Percentiles rank a stretch among this genome's conserved stretches.
Evolutionary conservation across 768 basidiomycete species (phyloP).

Genomic region (Lactarius evosmus): DNA sequence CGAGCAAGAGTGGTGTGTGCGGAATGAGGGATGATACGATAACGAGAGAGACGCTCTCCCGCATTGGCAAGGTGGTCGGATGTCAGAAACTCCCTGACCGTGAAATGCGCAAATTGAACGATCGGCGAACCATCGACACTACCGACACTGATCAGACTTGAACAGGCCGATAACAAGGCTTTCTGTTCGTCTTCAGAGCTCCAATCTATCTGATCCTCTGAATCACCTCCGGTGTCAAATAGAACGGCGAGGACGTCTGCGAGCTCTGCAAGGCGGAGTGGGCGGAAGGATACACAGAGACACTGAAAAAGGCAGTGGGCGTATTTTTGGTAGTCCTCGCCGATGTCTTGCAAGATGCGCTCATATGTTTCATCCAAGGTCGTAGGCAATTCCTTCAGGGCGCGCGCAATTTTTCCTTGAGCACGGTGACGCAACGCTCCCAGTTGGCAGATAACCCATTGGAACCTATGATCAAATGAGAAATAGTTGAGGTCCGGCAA

Average conservation of each 20-base stretch:
- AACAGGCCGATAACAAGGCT: background rate
- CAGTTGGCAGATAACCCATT: conserved; percentile 13
- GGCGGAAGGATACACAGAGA: background rate
- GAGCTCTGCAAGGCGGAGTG: conserved; percentile 16
- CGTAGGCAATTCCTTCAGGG: background rate
- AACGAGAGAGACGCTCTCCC: background rate
- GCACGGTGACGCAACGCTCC: background rate
- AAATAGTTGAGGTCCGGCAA: background rate
- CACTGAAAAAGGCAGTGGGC: conserved; percentile 15
- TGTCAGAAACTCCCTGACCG: conserved; percentile 14
- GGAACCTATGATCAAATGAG: background rate
- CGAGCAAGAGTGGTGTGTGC: conserved; percentile 1
- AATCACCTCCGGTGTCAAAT: background rate
- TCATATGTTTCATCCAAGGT: conserved; percentile 13
- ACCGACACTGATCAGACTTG: background rate
- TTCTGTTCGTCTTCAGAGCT: background rate
- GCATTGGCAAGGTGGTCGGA: background rate
- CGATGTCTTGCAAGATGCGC: background rate
- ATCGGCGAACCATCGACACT: background rate
- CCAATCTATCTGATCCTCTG: background rate
- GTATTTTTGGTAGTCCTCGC: background rate
- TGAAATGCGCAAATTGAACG: conserved; percentile 14
- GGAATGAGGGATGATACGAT: background rate
- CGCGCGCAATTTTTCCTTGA: background rate
- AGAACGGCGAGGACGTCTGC: conserved; percentile 7